A percentile compares a stretch with the other conserved stretches of the same genome.
These are phyloP conservation scores for Vigna mungo DNA, from an alignment of 306 rosid genomes.

Conservation along the genomic window DNA sequence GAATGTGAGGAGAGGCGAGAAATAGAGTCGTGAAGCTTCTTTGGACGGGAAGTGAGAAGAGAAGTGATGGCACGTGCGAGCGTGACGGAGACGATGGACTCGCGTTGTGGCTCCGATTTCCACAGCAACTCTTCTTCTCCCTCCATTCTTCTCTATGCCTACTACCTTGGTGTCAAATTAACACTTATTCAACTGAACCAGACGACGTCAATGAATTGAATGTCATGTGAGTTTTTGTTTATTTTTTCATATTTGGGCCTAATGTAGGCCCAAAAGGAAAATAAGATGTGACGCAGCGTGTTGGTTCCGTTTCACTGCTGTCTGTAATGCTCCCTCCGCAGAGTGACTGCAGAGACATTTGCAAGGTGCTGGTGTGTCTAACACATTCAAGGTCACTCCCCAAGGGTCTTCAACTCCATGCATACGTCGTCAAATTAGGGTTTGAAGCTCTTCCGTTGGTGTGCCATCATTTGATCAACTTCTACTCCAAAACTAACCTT, in stretches of 20 bases:
- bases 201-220: no score
- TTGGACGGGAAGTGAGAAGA: conserved; percentile 73
- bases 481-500: conserved; percentile 73
- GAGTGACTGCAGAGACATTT: conserved; percentile 56
- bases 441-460: conserved; percentile 66
- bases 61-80: conserved; percentile 68
- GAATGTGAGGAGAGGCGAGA: conserved; percentile 58
- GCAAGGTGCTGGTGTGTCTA: conserved; percentile 61
- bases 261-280: neutral
- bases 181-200: neutral
- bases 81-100: conserved; percentile 69
- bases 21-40: conserved; percentile 73
- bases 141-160: conserved; percentile 34
- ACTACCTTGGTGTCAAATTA: neutral
- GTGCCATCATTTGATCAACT: conserved; percentile 76
- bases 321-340: neutral
- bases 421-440: conserved; percentile 70
- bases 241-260: neutral
- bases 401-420: conserved; percentile 82
- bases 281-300: neutral
- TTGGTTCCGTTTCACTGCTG: no score
- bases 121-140: conserved; percentile 46
- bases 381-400: conserved; percentile 68
- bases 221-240: neutral
- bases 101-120: conserved; percentile 54